Percentiles rank a stretch among this genome's conserved stretches.
Evolutionary conservation across 1,284 basidiomycete species (phyloP).

Genomic region (Fomitiporia mediterranea): DNA sequence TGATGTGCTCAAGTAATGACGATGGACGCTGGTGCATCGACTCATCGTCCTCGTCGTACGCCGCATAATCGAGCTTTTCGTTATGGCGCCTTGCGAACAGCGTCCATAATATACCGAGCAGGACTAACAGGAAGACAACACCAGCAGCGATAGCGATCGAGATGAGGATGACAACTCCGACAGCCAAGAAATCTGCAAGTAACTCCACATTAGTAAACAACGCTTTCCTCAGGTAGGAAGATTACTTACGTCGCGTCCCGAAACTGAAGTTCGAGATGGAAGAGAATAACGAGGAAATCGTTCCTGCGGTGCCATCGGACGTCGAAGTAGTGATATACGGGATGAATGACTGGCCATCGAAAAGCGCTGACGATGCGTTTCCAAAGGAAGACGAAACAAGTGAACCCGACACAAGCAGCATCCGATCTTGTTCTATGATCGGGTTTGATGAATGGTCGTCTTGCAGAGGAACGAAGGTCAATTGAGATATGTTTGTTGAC

Average conservation of each 20-base stretch:
- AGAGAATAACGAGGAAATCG: conserved; percentile 77
- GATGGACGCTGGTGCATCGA: conserved; percentile 72
- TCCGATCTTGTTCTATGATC: conserved; percentile 80
- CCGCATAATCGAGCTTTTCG: conserved; percentile 51
- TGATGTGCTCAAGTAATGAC: conserved; percentile 80
- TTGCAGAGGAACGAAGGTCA: conserved; percentile 87
- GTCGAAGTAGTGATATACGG: conserved; percentile 80
- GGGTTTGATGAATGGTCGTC: conserved; percentile 64
- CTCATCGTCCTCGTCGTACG: conserved; percentile 65
- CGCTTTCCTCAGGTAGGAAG: not conserved
- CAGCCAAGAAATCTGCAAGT: conserved; percentile 74
- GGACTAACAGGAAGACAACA: conserved; percentile 86
- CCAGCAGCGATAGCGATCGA: conserved; percentile 96
- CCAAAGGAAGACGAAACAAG: conserved; percentile 70
- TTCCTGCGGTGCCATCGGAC: conserved; percentile 64
- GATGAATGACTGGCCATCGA: conserved; percentile 79
- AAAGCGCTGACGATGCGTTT: conserved; percentile 80
- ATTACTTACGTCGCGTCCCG: conserved; percentile 57
- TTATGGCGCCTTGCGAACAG: conserved; percentile 78
- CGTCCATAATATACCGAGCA: conserved; percentile 87
- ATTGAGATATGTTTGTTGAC: conserved; percentile 68
- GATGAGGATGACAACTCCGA: conserved; percentile 92
- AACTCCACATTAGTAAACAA: conserved; percentile 15
- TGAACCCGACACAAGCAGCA: conserved; percentile 86
- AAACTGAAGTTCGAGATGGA: conserved; percentile 78